These are phyloP conservation scores for Aspergillus brunneoviolaceus DNA, from an alignment of 2,329 filamentous ascomycete genomes.

Conservation along the genomic window DNA sequence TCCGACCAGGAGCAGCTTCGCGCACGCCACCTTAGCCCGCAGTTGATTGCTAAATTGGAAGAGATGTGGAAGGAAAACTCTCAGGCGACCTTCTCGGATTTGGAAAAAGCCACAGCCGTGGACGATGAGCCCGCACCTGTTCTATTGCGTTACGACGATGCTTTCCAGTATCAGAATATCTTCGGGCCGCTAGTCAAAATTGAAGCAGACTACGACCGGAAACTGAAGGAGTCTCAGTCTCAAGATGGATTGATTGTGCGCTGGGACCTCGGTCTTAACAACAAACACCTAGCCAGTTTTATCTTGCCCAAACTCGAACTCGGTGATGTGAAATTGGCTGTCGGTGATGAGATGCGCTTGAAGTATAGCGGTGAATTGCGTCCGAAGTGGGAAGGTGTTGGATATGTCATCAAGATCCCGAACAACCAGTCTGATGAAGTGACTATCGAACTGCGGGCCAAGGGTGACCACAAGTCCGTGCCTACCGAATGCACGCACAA, in stretches of 20 bases:
- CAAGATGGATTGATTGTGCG: slow-evolving; percentile 92
- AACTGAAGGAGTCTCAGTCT: slow-evolving; percentile 95
- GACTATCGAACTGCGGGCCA: slow-evolving; percentile 87
- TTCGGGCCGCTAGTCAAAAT: slow-evolving; percentile 98
- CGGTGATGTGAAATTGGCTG: slow-evolving; percentile 94
- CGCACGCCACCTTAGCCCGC: slow-evolving; percentile 85
- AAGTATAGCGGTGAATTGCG: slow-evolving; percentile 95
- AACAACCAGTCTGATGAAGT: slow-evolving; percentile 99
- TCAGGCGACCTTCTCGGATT: slow-evolving; percentile 79
- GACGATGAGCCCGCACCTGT: slow-evolving; percentile 96
- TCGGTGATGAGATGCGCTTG: slow-evolving; percentile 97
- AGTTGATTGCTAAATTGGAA: slow-evolving; percentile 93
- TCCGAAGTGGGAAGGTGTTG: slow-evolving; percentile 92
- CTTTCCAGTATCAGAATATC: slow-evolving; percentile 98
- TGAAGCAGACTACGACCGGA: slow-evolving; percentile 98
- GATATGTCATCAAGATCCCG: slow-evolving; percentile 98
- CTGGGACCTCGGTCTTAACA: slow-evolving; percentile 94
- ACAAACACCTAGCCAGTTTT: slow-evolving; percentile 95
- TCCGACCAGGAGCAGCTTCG: slow-evolving; percentile 95
- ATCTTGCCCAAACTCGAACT: slow-evolving; percentile 95
- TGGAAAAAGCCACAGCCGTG: slow-evolving; percentile 86
- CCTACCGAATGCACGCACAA: slow-evolving; percentile 96
- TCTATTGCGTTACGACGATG: slow-evolving; percentile 89
- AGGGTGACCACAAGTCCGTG: slow-evolving; percentile 92
- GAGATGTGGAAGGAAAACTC: slow-evolving; percentile 98